Base-by-base conservation (phyloP, 345 rosid genomes). In the Arabis hirsuta region DNA sequence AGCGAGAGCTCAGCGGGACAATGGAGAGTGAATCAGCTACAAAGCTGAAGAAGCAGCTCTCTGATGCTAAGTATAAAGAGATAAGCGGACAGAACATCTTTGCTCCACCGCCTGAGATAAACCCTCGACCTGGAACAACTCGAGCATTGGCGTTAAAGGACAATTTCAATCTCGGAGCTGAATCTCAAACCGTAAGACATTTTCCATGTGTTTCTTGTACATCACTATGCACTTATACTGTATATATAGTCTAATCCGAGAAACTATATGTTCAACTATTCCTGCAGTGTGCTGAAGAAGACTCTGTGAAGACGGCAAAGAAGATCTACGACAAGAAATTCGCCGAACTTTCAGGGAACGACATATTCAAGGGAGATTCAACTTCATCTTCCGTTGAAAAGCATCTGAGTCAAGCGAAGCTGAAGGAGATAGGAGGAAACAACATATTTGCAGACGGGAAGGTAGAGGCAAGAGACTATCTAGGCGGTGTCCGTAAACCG, bases 401-500 rank as follows among this genome's bases (percentile, higher is more conserved):
- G 71, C 75, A 84, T 1, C 74, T 89, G 52, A 94, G 96, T 62
- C 26, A 48, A 2, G 98, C 98, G 16, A 94, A 94, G 69, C 73
- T 85, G 46, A 82, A 76, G 63, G 98, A 94, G 85, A 94, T 91
- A 67, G 89, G 92, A 2, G 92, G 97, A 41, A 91, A 73, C 66
- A 80, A 91, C 76, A 94, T 94, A 65, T 94, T 94, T 62, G 87
- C 95, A 0, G 98, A 94, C 65, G 98, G 89, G 58, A 94, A 94
- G 87, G 90, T 47, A 6, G 92, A 91, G 80, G 80, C 89, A 39
- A 82, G 96, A 67, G 98, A 94, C 85, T 91, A 84, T 84, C 73
- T 91, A 26, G 97, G 98, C 2, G 98, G 98, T 0, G 91, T 94
- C 11, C 98, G 98, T 74, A 94, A 91, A 80, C 98, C 98, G 20